These are phyloP conservation scores for Perilla frutescens DNA, from an alignment of 257 asterid species.

Conservation along the genomic window DNA sequence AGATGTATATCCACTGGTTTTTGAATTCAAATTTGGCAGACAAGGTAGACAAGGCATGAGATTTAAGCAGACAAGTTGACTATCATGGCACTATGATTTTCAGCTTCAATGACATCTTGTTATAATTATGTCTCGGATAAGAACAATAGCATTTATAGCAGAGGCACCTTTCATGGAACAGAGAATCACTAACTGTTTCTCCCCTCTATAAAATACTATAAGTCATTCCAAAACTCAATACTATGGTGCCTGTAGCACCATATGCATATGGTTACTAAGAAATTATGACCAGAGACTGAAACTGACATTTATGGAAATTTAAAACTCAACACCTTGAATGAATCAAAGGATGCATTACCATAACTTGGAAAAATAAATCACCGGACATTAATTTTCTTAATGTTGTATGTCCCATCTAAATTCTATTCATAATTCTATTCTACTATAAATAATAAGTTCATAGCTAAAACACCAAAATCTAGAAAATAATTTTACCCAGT, in stretches of 20 bases:
- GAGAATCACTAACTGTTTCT: neutral
- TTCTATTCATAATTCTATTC: neutral
- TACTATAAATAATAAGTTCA: neutral
- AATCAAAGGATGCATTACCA: too few species aligned
- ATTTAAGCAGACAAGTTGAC: neutral
- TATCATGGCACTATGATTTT: slow-evolving; percentile 8
- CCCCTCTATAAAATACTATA: neutral
- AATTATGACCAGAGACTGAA: too few species aligned
- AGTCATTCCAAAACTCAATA: neutral
- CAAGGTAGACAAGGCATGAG: neutral
- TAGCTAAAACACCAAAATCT: neutral
- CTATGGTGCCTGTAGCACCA: neutral
- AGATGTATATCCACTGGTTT: neutral
- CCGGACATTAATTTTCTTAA: too few species aligned
- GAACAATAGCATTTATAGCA: neutral
- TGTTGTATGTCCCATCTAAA: too few species aligned
- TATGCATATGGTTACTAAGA: neutral
- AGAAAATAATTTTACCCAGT: neutral
- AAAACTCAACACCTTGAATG: too few species aligned
- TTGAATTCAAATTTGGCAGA: neutral
- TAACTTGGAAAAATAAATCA: too few species aligned
- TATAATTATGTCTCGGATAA: neutral
- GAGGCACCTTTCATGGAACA: neutral
- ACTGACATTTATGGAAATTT: too few species aligned
- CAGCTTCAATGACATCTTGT: slow-evolving; percentile 2